Conservation (phyloP, 371 early-diverging fungal genomes). For the Mucor ambiguus region DNA sequence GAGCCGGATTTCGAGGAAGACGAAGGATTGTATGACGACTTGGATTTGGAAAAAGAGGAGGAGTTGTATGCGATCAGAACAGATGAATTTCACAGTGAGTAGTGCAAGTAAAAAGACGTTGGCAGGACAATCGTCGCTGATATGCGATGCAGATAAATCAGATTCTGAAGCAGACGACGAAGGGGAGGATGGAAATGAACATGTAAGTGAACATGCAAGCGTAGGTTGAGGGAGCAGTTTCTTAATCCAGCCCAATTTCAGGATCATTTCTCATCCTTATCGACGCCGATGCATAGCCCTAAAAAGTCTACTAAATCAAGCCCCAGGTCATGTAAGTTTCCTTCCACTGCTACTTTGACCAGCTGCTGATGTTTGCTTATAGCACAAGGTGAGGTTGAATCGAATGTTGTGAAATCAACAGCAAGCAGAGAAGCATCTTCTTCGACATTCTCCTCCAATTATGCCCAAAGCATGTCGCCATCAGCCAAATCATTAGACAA, state of each 20-base stretch:
- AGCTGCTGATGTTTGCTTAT: background rate
- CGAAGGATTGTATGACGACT: conserved; percentile 90
- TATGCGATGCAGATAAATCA: conserved; percentile 22
- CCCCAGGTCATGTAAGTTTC: conserved; percentile 16
- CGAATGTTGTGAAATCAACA: conserved; percentile 8
- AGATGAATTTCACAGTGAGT: conserved; percentile 51
- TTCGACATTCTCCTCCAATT: conserved; percentile 14
- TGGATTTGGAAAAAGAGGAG: conserved; percentile 90
- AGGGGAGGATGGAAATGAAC: conserved; percentile 6
- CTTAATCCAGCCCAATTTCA: background rate
- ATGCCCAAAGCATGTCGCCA: conserved; percentile 21
- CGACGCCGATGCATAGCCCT: conserved; percentile 11
- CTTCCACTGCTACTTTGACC: background rate
- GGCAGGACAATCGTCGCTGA: background rate
- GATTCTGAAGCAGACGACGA: conserved; percentile 41
- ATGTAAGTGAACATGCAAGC: conserved; percentile 13
- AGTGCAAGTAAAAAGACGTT: background rate
- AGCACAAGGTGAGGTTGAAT: conserved; percentile 18
- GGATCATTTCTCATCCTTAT: conserved; percentile 8
- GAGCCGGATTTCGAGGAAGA: conserved; percentile 92
- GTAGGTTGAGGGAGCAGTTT: background rate
- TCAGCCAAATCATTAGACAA: conserved; percentile 18
- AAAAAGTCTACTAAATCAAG: conserved; percentile 11
- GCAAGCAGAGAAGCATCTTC: conserved; percentile 25
- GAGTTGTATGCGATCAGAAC: conserved; percentile 69